phyloP scores from a whole-genome alignment of 1,284 basidiomycete genomes.

The Cerioporus squamosus region DNA sequence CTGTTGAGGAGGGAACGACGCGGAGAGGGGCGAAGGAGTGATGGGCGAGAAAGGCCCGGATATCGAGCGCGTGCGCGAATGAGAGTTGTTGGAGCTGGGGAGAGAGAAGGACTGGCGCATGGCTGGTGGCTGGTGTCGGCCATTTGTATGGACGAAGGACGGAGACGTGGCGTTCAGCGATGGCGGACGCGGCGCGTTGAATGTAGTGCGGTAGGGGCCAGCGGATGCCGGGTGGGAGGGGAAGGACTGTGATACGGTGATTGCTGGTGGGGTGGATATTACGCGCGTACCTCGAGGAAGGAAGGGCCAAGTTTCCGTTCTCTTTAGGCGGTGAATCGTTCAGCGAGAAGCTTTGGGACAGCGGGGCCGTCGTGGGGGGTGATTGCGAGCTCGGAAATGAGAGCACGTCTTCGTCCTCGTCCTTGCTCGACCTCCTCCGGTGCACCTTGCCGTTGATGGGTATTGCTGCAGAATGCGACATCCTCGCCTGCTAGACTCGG shows the following conservation, averaged over 20 bases:
- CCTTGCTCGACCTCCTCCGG: slow-evolving; percentile 40
- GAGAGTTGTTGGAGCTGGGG: slow-evolving; percentile 30
- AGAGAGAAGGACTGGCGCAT: slow-evolving; percentile 54
- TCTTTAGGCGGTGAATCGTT: slow-evolving; percentile 6
- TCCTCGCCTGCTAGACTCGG: background rate
- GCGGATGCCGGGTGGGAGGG: slow-evolving; percentile 41
- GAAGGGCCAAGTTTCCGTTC: slow-evolving; percentile 12
- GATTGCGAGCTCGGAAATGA: slow-evolving; percentile 23
- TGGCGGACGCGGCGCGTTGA: slow-evolving; percentile 37
- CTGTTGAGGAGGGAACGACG: slow-evolving; percentile 45
- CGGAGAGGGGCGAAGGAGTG: slow-evolving; percentile 52
- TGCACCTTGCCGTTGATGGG: slow-evolving; percentile 29
- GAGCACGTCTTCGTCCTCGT: slow-evolving; percentile 35
- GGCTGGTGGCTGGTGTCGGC: slow-evolving; percentile 37
- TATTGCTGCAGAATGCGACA: slow-evolving; percentile 2
- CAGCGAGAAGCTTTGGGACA: slow-evolving; percentile 17
- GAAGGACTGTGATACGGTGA: slow-evolving; percentile 31
- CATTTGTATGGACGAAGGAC: slow-evolving; percentile 22
- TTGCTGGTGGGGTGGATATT: slow-evolving; percentile 40
- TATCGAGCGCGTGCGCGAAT: slow-evolving; percentile 50
- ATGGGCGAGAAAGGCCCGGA: slow-evolving; percentile 60
- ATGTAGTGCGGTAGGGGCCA: slow-evolving; percentile 44
- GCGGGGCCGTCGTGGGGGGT: slow-evolving; percentile 20
- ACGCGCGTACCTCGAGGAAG: slow-evolving; percentile 37
- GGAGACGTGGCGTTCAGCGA: slow-evolving; percentile 30